A percentile compares a stretch with the other conserved stretches of the same genome.
phyloP scores from a whole-genome alignment of 148 eudicot species.

The Persicaria tinctoria region DNA sequence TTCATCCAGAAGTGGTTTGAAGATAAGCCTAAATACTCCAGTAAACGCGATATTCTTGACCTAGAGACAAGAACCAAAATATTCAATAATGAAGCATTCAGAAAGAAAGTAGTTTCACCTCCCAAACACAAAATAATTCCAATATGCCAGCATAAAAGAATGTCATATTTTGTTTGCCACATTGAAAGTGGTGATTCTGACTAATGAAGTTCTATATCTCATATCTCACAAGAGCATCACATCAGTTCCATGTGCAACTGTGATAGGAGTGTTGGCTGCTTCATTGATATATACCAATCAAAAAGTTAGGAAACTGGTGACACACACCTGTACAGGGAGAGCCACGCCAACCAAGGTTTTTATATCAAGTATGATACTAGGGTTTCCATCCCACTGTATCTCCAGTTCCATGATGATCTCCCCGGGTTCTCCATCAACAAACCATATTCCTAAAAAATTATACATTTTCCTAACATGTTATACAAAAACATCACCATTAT shows the following conservation, averaged over 20 bases:
- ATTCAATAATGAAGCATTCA: not conserved
- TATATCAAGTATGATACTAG: constrained; percentile 58
- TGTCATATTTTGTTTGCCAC: not conserved
- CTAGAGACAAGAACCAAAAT: constrained; percentile 22
- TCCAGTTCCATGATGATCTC: constrained; percentile 78
- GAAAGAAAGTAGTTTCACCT: not conserved
- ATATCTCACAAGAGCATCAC: not conserved
- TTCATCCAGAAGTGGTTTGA: constrained; percentile 72
- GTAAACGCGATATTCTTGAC: constrained; percentile 78
- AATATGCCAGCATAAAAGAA: not conserved
- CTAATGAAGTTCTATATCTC: not conserved
- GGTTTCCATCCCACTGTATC: constrained; percentile 93
- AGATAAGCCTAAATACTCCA: constrained; percentile 74
- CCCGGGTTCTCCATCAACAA: constrained; percentile 47
- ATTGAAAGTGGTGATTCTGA: not conserved
- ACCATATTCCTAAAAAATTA: constrained; percentile 41
- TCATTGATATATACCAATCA: not conserved
- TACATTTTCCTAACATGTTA: not conserved
- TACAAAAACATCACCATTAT: not conserved
- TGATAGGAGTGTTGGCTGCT: not conserved
- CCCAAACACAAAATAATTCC: not conserved
- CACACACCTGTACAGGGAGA: constrained; percentile 65
- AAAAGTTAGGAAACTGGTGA: not conserved
- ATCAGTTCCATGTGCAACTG: not conserved
- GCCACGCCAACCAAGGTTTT: constrained; percentile 68